Conservation (phyloP, 202 grass and related monocot species). For the Panicum hallii region DNA sequence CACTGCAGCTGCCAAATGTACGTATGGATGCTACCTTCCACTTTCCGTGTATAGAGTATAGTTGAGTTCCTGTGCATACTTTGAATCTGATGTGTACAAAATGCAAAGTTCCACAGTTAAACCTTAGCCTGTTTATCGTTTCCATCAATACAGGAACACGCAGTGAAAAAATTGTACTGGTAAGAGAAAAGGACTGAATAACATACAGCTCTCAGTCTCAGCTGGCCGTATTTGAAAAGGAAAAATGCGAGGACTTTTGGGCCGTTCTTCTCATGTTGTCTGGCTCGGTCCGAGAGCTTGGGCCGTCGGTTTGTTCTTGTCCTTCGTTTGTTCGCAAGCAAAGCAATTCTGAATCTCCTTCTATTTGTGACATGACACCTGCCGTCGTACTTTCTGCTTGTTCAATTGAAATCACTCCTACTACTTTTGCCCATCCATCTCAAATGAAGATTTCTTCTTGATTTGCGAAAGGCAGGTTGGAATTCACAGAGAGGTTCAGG, state of each 20-base stretch:
- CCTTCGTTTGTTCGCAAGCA: not conserved
- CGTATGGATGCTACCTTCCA: not conserved
- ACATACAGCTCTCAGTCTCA: too few species aligned
- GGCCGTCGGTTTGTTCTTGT: not conserved
- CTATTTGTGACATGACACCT: not conserved
- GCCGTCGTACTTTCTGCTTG: not conserved
- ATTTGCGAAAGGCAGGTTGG: not conserved
- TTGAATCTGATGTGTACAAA: not conserved
- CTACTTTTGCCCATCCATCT: too few species aligned
- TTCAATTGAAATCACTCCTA: not conserved
- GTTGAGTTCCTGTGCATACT: not conserved
- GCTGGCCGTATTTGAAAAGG: too few species aligned
- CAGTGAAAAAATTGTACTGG: too few species aligned
- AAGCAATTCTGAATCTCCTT: not conserved
- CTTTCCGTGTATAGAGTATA: not conserved
- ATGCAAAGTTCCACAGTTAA: not conserved
- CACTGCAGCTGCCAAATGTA: constrained; percentile 5
- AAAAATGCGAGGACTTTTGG: not conserved
- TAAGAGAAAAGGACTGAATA: too few species aligned
- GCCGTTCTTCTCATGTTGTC: not conserved
- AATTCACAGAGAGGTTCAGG: not conserved
- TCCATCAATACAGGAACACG: too few species aligned
- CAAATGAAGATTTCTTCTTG: not conserved
- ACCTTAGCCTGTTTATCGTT: not conserved
- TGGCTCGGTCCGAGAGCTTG: not conserved